These are phyloP conservation scores for Trametes pubescens DNA, from an alignment of 1,284 basidiomycete genomes.

Conservation along the genomic window DNA sequence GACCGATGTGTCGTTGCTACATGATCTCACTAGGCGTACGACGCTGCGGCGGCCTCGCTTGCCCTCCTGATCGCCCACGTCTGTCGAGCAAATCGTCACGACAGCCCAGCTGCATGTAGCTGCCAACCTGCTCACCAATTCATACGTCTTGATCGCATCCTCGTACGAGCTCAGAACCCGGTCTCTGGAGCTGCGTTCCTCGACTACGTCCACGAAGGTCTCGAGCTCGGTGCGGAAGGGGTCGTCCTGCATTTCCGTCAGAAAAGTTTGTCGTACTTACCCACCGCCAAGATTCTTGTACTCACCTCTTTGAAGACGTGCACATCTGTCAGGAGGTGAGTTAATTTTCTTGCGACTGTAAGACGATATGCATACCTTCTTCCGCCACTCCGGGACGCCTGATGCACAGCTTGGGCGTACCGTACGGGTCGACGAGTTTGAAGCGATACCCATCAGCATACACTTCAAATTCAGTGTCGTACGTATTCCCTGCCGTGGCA, in stretches of 20 bases:
- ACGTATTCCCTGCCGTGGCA: slow-evolving; percentile 34
- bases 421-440: slow-evolving; percentile 48
- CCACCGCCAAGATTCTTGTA: background rate
- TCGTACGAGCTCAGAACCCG: slow-evolving; percentile 37
- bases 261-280: too few relatives aligned
- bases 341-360: background rate
- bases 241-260: slow-evolving; percentile 41
- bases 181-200: slow-evolving; percentile 15
- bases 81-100: slow-evolving; percentile 9
- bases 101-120: too few relatives aligned
- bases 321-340: slow-evolving; percentile 5
- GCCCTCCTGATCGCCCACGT: slow-evolving; percentile 37
- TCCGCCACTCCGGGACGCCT: slow-evolving; percentile 44
- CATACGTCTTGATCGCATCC: slow-evolving; percentile 39
- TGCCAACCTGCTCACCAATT: slow-evolving; percentile 28
- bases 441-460: slow-evolving; percentile 57
- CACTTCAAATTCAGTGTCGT: slow-evolving; percentile 59
- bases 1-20: background rate
- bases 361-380: slow-evolving; percentile 25
- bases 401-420: slow-evolving; percentile 45
- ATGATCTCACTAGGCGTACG: background rate
- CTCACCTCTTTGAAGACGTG: slow-evolving; percentile 21
- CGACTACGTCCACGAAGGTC: slow-evolving; percentile 47
- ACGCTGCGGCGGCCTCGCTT: slow-evolving; percentile 28
- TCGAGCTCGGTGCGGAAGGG: slow-evolving; percentile 49